Conservation (phyloP, 345 rosid genomes). For the Lepidium didymum region DNA sequence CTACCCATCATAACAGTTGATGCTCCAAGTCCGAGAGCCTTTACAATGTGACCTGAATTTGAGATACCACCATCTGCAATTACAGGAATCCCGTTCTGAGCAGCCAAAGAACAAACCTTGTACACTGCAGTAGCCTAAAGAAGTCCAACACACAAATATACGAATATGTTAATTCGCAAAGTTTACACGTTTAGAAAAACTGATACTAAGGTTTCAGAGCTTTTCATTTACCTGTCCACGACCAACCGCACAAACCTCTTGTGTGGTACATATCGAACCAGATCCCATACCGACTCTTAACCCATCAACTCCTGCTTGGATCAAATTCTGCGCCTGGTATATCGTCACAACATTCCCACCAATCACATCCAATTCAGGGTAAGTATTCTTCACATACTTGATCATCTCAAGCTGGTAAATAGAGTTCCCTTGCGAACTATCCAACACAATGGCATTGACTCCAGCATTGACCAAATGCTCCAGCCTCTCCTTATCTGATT, state of each 20-base stretch:
- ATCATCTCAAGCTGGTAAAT: constrained; percentile 84
- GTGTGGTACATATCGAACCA: constrained; percentile 93
- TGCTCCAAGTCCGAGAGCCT: constrained; percentile 84
- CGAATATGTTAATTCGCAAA: constrained; percentile 2
- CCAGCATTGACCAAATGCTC: constrained; percentile 73
- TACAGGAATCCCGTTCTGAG: constrained; percentile 68
- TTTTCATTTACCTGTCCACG: constrained; percentile 71
- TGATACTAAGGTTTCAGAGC: background rate
- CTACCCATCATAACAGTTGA: constrained; percentile 98
- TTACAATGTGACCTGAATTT: constrained; percentile 91
- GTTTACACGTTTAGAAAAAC: background rate
- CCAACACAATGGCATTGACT: constrained; percentile 59
- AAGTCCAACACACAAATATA: background rate
- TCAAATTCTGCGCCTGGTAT: constrained; percentile 82
- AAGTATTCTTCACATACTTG: constrained; percentile 53
- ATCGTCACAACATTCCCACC: constrained; percentile 91
- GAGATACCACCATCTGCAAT: constrained; percentile 98
- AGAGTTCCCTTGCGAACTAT: constrained; percentile 95
- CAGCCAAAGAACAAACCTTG: constrained; percentile 76
- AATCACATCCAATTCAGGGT: constrained; percentile 74
- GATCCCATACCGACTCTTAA: constrained; percentile 94
- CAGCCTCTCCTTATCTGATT: constrained; percentile 69
- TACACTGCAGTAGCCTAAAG: constrained; percentile 90
- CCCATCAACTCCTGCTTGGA: constrained; percentile 75
- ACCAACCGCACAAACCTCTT: constrained; percentile 96